Evolutionary conservation across 2,329 filamentous ascomycete species (phyloP).

Genomic region (Sporothrix sp.): DNA sequence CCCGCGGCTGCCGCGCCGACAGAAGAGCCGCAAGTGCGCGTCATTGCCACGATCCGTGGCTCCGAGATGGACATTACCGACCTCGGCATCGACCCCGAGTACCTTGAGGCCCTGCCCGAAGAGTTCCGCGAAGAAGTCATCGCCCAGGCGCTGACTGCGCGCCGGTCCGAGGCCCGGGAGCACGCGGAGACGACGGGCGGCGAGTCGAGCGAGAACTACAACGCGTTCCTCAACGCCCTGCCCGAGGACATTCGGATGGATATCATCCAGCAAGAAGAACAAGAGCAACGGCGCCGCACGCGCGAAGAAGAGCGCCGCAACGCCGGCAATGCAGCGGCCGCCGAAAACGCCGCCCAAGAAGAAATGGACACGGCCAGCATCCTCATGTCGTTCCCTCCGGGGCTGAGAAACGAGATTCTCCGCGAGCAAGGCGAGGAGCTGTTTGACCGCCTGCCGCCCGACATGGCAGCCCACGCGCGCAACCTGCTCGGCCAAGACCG

Average conservation of each 20-base stretch:
- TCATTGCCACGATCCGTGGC: slow-evolving; percentile 76
- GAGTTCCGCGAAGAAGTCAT: slow-evolving; percentile 95
- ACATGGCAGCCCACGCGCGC: slow-evolving; percentile 78
- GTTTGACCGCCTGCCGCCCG: slow-evolving; percentile 71
- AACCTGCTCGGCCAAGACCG: slow-evolving; percentile 39
- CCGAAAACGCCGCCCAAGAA: slow-evolving; percentile 37
- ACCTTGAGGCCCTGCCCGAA: slow-evolving; percentile 92
- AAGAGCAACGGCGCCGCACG: slow-evolving; percentile 78
- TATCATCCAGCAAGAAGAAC: slow-evolving; percentile 80
- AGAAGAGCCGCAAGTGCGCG: slow-evolving; percentile 34
- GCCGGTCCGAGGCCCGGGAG: slow-evolving; percentile 66
- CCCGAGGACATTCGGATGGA: slow-evolving; percentile 85
- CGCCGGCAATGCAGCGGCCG: slow-evolving; percentile 31
- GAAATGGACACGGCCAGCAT: slow-evolving; percentile 95
- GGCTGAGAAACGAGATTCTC: slow-evolving; percentile 74
- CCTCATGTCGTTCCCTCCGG: slow-evolving; percentile 77
- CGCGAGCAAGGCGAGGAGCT: slow-evolving; percentile 87
- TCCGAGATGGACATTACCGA: slow-evolving; percentile 88
- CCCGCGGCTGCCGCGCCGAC: background rate
- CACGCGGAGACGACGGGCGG: slow-evolving; percentile 52
- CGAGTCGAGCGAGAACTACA: slow-evolving; percentile 69
- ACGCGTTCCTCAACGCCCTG: slow-evolving; percentile 87
- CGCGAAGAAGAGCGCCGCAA: slow-evolving; percentile 70
- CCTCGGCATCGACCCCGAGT: slow-evolving; percentile 87
- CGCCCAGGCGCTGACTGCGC: slow-evolving; percentile 75